Evolutionary conservation across 176 grass and related monocot genomes (phyloP), one percentile per base, ranked within the genome.

Genomic region (Carex parvula): DNA sequence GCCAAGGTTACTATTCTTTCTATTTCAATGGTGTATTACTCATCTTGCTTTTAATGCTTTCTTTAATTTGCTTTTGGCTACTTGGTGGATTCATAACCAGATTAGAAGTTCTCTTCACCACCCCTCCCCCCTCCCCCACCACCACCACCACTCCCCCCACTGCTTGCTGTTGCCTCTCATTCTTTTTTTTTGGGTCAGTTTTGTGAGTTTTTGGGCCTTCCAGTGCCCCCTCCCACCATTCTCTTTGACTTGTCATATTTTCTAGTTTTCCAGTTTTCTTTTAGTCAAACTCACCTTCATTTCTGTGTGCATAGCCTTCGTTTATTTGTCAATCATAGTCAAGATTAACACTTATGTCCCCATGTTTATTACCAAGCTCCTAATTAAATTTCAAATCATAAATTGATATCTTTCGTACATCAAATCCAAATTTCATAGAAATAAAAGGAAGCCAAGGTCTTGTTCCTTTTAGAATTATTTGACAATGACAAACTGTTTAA

Each of bases 1-100:
- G 61, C 82, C n/a, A 92, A 86, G 89, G 94, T 94, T 84, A 8
- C 41, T 52, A 14, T 74, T 57, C 64, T 70, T 37, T 55, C 29
- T 77, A 32, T 55, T 24, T 48, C 54, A 54, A 13, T 56, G 72
- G 46, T 77, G 50, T 17, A 29, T 78, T 78, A 52, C 50, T 57
- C 22, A 78, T 32, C 73, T 55, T 78, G 11, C 52, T 55, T 17
- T 18, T 18, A 53, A 10, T 84, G n/a, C 56, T 59, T 60, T 17
- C 84, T 89, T 46, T 44, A 26, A 11, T 50, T 74, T 68, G 30
- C 26, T 10, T 52, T 12, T 53, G 70, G 22, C 13, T 55, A 17
- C 72, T 30, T 54, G 22, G 22, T 55, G 10, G 72, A 29, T 15
- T 30, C 9, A 76, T 55, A 17, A 76, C 46, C 20, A 75, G 21